Base-by-base conservation (phyloP, 495 filamentous ascomycete species). In the Aspergillus leporis region DNA sequence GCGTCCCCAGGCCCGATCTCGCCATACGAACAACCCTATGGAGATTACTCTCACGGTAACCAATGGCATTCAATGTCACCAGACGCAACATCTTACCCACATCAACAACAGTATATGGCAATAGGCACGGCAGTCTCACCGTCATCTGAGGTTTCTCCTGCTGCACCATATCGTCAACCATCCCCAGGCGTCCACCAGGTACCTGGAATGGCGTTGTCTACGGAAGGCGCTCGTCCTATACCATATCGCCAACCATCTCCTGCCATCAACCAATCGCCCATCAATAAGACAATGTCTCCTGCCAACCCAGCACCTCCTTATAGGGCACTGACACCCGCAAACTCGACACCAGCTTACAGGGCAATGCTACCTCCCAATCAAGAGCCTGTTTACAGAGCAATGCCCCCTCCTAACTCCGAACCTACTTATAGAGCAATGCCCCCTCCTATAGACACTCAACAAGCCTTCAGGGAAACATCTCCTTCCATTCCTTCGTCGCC, bases 401-500 rank as follows among this genome's bases (percentile, higher is more conserved):
- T 66, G 30, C 72, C 73, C 12, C 71, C 75, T 3, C 38, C 54
- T 22, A 55, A 63, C 32, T 55, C 70, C 14, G 66, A 70, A 5
- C 69, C 43, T 10, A 23, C 19, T 47, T 47, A 47, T 8, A 23
- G 43, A 14, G 43, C 43, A 23, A 47, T 47, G 43, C 43, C 43
- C 7, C 19, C 43, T 23, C 19, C 43, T 16, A 3, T 41, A 22
- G 10, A 23, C 21, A 23, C 43, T 7, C 1, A 45, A 21, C 41
- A n/a, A 1, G 19, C 23, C 13, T 13, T 10, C 9, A 16, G 43
- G 43, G 43, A 47, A 1, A 47, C 64, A 22, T 75, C 73, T 14
- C 71, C 75, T 5, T 45, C 56, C 34, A 55, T 66, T 32, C 58
- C 74, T 19, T 67, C 73, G 4, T 70, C 74, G 4, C 75, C 75